Evolutionary conservation across 2,329 filamentous ascomycete genomes (phyloP).

Genomic region (Talaromyces islandicus): DNA sequence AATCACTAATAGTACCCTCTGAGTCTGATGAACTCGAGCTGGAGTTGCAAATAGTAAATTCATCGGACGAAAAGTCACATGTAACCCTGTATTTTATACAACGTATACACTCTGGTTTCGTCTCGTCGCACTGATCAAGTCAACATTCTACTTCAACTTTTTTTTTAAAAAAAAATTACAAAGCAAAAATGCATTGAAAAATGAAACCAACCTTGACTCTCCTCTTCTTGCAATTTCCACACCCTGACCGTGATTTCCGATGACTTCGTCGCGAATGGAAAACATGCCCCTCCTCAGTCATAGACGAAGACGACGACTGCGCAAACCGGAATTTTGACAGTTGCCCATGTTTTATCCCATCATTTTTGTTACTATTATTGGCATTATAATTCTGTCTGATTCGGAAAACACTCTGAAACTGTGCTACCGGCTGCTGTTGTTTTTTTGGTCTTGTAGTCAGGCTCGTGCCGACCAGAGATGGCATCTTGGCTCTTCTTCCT

Average conservation of each 20-base stretch:
- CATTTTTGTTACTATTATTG: not conserved
- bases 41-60: not conserved
- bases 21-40: not conserved
- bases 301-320: not conserved
- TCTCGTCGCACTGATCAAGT: slow-evolving; percentile 9
- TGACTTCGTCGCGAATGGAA: slow-evolving; percentile 8
- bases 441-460: not conserved
- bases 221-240: slow-evolving; percentile 11
- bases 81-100: slow-evolving; percentile 8
- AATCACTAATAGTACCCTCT: not conserved
- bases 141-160: not conserved
- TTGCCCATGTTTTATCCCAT: not conserved
- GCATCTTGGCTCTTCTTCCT: not conserved
- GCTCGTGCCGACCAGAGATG: not conserved
- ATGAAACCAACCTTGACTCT: slow-evolving; percentile 8
- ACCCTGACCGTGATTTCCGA: slow-evolving; percentile 11
- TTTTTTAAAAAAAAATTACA: too few relatives aligned
- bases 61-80: slow-evolving; percentile 7
- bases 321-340: not conserved
- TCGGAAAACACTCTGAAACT: not conserved
- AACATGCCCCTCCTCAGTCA: not conserved
- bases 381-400: not conserved
- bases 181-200: too few relatives aligned
- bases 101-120: slow-evolving; percentile 8
- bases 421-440: not conserved